phyloP scores from a whole-genome alignment of 495 filamentous ascomycete species.

The Chaetomidium leptoderma region DNA sequence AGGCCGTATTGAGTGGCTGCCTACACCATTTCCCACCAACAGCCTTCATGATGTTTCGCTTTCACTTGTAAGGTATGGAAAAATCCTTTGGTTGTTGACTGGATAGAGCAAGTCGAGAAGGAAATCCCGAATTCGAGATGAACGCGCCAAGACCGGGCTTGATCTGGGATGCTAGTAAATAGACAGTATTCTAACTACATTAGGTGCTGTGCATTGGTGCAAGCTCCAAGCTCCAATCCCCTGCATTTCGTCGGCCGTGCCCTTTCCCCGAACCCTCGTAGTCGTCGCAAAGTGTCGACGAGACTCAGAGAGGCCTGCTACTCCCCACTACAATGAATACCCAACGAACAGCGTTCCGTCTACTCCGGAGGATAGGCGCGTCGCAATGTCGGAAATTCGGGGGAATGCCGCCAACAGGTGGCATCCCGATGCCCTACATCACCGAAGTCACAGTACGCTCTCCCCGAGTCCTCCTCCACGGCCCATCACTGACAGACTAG shows the following conservation, averaged over 20 bases:
- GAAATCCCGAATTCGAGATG: no score
- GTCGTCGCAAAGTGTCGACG: no score
- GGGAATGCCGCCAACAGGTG: conserved; percentile 42
- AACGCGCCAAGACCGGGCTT: no score
- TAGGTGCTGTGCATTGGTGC: no score
- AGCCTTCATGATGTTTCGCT: background rate
- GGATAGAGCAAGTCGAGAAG: no score
- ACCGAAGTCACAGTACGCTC: conserved; percentile 74
- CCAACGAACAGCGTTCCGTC: conserved; percentile 33
- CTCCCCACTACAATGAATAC: conserved; percentile 28
- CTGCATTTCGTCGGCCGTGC: background rate
- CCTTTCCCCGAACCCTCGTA: no score
- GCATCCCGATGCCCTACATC: conserved; percentile 68
- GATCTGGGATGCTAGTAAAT: no score
- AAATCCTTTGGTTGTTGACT: no score
- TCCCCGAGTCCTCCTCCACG: conserved; percentile 2
- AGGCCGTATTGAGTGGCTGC: background rate
- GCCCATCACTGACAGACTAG: conserved; percentile 50
- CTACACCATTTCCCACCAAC: background rate
- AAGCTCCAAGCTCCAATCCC: no score
- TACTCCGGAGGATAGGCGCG: conserved; percentile 27
- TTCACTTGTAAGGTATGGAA: no score
- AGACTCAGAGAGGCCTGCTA: no score
- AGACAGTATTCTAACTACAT: no score
- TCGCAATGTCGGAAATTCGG: conserved; percentile 35